Evolutionary conservation across 23 red algal genomes (phyloP).

Genomic region (Gracilaria gracilis): DNA sequence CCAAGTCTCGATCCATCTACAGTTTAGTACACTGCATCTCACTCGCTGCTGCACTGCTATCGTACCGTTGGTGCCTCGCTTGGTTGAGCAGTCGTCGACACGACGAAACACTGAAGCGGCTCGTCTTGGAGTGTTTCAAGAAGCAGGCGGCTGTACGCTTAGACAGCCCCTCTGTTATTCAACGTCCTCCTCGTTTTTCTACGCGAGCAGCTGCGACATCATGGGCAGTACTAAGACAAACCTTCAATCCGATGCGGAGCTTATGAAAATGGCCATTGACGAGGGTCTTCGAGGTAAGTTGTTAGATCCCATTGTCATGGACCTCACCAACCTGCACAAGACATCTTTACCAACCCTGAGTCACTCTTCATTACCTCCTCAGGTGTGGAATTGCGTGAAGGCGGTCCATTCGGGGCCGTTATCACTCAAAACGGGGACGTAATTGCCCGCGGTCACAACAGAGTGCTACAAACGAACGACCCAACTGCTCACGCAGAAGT

Average conservation of each 20-base stretch:
- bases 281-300: conserved; percentile 18
- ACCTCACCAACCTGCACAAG: not conserved
- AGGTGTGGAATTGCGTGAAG: conserved; percentile 69
- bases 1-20: no score
- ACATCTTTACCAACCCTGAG: not conserved
- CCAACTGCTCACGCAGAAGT: conserved; percentile 96
- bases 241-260: not conserved
- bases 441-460: conserved; percentile 78
- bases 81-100: no score
- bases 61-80: no score
- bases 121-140: no score
- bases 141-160: no score
- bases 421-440: conserved; percentile 65
- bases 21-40: no score
- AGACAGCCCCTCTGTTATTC: no score
- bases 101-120: no score
- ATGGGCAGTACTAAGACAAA: not conserved
- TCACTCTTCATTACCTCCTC: not conserved
- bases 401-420: conserved; percentile 93
- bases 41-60: no score
- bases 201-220: not conserved
- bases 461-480: conserved; percentile 76
- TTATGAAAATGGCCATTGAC: conserved; percentile 19
- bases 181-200: not conserved
- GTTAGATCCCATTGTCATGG: not conserved